Evolutionary conservation across 768 basidiomycete species (phyloP).

Genomic region (Lentinus tigrinus): DNA sequence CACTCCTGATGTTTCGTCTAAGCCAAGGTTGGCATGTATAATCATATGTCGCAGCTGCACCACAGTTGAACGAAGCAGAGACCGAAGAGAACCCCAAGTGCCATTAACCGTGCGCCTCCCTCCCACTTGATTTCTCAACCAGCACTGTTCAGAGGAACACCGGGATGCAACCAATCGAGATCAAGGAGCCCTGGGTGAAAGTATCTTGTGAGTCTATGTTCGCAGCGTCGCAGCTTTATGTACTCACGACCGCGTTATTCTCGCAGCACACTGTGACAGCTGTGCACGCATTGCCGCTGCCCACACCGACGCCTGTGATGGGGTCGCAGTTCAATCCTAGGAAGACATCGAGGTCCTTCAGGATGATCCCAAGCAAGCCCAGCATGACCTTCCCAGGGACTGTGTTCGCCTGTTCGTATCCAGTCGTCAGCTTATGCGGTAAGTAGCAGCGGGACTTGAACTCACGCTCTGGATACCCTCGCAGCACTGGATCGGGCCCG

Average conservation of each 20-base stretch:
- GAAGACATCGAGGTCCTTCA: slow-evolving; percentile 18
- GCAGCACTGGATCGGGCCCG: slow-evolving; percentile 16
- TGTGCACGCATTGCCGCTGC: slow-evolving; percentile 8
- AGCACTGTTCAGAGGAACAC: slow-evolving; percentile 2
- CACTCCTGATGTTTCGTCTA: background rate
- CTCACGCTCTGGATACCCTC: slow-evolving; percentile 4
- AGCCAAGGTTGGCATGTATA: too few species aligned
- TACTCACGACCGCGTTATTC: background rate
- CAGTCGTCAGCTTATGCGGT: background rate
- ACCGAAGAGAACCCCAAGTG: background rate
- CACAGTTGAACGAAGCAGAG: background rate
- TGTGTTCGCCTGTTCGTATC: background rate
- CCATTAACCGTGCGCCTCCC: background rate
- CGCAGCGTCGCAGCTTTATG: too few species aligned
- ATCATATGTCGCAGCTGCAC: too few species aligned
- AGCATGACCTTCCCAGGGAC: background rate
- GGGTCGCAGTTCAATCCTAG: slow-evolving; percentile 22
- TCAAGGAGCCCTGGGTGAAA: slow-evolving; percentile 2
- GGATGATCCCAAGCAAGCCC: slow-evolving; percentile 18
- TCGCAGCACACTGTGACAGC: slow-evolving; percentile 15
- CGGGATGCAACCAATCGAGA: slow-evolving; percentile 14
- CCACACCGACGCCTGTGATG: slow-evolving; percentile 15
- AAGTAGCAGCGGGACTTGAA: background rate
- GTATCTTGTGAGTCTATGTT: background rate
- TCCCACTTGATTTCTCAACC: background rate